phyloP scores from a whole-genome alignment of 805 yeast species.

The Schwanniomyces pseudopolymorphus region DNA sequence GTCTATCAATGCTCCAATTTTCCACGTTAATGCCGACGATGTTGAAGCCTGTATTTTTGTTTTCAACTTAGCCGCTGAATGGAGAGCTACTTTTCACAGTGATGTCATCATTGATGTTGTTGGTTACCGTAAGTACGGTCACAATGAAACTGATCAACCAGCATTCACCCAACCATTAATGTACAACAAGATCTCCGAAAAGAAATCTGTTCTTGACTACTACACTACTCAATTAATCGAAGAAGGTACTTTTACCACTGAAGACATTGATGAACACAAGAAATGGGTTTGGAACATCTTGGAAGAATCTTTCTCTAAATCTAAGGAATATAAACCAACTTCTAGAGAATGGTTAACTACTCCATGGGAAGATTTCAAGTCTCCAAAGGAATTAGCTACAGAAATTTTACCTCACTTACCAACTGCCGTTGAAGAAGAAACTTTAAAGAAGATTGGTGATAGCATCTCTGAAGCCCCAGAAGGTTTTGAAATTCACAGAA shows the following conservation, averaged over 20 bases:
- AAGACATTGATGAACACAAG: conserved; percentile 93
- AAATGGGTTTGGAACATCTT: conserved; percentile 96
- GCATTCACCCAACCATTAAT: conserved; percentile 97
- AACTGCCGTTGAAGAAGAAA: conserved; percentile 76
- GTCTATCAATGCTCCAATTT: conserved; percentile 94
- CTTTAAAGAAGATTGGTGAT: conserved; percentile 75
- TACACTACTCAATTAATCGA: conserved; percentile 75
- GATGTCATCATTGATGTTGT: conserved; percentile 96
- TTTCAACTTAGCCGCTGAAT: conserved; percentile 96
- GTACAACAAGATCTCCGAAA: conserved; percentile 89
- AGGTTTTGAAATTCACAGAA: conserved; percentile 87
- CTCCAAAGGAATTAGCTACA: conserved; percentile 94
- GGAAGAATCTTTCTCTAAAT: conserved; percentile 85
- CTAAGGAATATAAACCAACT: conserved; percentile 87
- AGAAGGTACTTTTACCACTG: conserved; percentile 87
- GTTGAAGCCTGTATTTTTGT: conserved; percentile 90
- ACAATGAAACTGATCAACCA: conserved; percentile 99
- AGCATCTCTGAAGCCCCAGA: conserved; percentile 82
- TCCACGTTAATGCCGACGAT: conserved; percentile 99
- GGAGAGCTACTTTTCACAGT: conserved; percentile 95
- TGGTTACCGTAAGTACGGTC: conserved; percentile 98
- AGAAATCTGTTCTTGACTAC: conserved; percentile 83
- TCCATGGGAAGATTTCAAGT: conserved; percentile 98
- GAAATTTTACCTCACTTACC: conserved; percentile 96
- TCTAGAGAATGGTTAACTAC: conserved; percentile 97